Percentiles rank a stretch among this genome's conserved stretches.
Evolutionary conservation across 768 basidiomycete species (phyloP).

Genomic region (Megacollybia marginata): DNA sequence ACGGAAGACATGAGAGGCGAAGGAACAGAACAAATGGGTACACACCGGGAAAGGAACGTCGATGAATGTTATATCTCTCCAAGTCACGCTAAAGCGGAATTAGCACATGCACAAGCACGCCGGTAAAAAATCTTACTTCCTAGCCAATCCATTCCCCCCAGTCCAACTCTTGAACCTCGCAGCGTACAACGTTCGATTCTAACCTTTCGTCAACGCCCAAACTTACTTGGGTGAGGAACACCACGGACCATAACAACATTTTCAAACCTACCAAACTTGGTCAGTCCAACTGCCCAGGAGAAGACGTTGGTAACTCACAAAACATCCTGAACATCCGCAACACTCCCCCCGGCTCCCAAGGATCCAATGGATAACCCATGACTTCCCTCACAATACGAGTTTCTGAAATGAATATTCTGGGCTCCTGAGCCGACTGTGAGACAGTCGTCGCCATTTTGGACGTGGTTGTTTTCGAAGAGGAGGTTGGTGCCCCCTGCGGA

Average conservation of each 20-base stretch:
- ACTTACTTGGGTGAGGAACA: background rate
- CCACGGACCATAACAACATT: conserved; percentile 32
- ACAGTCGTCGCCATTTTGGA: conserved; percentile 59
- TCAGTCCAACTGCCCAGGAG: background rate
- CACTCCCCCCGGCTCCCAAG: conserved; percentile 29
- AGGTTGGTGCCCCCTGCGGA: conserved; percentile 50
- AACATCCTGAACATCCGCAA: conserved; percentile 50
- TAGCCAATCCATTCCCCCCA: conserved; percentile 49
- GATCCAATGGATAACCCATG: conserved; percentile 58
- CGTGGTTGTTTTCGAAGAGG: conserved; percentile 50
- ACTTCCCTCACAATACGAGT: conserved; percentile 48
- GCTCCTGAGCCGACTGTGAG: conserved; percentile 51
- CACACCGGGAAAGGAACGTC: conserved; percentile 51
- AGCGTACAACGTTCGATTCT: conserved; percentile 47
- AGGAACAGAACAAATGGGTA: background rate
- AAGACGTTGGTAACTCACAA: conserved; percentile 26
- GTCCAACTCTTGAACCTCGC: conserved; percentile 68
- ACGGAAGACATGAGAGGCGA: background rate
- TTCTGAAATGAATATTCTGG: conserved; percentile 47
- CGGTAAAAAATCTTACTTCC: conserved; percentile 35
- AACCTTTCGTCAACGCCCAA: background rate
- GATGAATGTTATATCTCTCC: conserved; percentile 46
- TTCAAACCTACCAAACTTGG: conserved; percentile 30
- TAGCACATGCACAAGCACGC: background rate
- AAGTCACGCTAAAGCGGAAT: conserved; percentile 36